phyloP scores from a whole-genome alignment of 768 basidiomycete genomes.

The Macrolepiota albuminosa region DNA sequence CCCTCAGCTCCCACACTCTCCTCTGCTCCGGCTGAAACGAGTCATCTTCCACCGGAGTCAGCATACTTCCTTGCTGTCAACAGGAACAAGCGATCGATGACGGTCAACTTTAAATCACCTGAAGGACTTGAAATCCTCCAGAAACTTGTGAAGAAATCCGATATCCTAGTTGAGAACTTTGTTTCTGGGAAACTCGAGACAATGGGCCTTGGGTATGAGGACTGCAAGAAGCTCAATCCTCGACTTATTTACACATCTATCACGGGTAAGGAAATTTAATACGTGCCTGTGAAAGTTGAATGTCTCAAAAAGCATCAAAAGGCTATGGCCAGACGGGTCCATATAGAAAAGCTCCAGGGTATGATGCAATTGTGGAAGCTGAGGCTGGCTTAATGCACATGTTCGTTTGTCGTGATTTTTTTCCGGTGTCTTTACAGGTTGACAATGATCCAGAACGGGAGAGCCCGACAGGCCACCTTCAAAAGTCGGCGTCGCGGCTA shows the following conservation, averaged over 20 bases:
- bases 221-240: conserved; percentile 73
- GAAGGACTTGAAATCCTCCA: conserved; percentile 74
- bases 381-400: conserved; percentile 96
- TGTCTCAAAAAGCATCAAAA: conserved; percentile 5
- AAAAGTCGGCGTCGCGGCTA: conserved; percentile 95
- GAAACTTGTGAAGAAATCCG: conserved; percentile 66
- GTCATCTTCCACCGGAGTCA: conserved; percentile 80
- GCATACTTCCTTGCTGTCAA: conserved; percentile 91
- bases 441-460: conserved; percentile 57
- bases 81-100: conserved; percentile 85
- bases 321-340: conserved; percentile 79
- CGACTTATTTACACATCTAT: conserved; percentile 84
- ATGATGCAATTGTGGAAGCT: conserved; percentile 83
- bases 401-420: conserved; percentile 35
- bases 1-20: conserved; percentile 49
- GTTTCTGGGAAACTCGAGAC: conserved; percentile 79
- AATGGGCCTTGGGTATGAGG: conserved; percentile 84
- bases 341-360: conserved; percentile 76
- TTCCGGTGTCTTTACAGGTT: conserved; percentile 3
- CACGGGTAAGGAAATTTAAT: conserved; percentile 52
- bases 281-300: background rate
- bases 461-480: conserved; percentile 81
- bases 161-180: conserved; percentile 90
- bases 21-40: conserved; percentile 45
- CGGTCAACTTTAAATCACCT: conserved; percentile 79